Base-by-base conservation (phyloP, 2,329 filamentous ascomycete species). In the Aspergillus sp. region DNA sequence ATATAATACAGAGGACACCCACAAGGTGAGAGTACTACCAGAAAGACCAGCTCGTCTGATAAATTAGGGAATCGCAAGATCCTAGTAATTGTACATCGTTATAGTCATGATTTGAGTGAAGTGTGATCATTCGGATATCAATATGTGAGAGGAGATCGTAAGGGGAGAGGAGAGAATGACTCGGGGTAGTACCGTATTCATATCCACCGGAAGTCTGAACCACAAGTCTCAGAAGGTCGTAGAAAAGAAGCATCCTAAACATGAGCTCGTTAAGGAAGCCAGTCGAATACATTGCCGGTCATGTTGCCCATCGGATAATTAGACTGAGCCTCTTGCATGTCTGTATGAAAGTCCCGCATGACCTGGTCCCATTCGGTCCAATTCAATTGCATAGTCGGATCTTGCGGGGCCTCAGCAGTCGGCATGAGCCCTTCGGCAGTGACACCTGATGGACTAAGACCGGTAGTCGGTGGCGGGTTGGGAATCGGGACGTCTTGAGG, bases 321-420 rank as follows among this genome's bases (percentile, higher is more conserved):
- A 21, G 56, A 41, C 38, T 64, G 57, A 1, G 63, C 60, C 31
- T 65, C 64, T 29, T 68, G 64, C 34, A 72, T 54, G 44, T 71
- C 70, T 56, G 64, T 59, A 43, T 72, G 70, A 49, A 72, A 72
- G 36, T 72, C 70, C 13, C 68, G 68, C 64, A 72, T 66, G n/a
- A 72, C 68, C 45, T 68, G 62, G 46, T 71, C 69, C 64, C 70
- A 71, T 21, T 71, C 67, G 32, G 67, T 64, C 68, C 69, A 71
- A 40, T 60, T 64, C 25, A 68, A 53, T 5, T 53, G 17, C 3
- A 58, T 57, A 6, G 64, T 52, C 3, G 60, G 36, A 3, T 57
- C 54, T 40, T 56, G 56, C 20, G 57, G 56, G n/a, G 45, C 49
- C 25, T 42, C 57, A 45, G 50, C 44, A 11, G 59, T 40, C n/a